Conservation (phyloP, 1,139 yeast species). For the Yarrowia galli region DNA sequence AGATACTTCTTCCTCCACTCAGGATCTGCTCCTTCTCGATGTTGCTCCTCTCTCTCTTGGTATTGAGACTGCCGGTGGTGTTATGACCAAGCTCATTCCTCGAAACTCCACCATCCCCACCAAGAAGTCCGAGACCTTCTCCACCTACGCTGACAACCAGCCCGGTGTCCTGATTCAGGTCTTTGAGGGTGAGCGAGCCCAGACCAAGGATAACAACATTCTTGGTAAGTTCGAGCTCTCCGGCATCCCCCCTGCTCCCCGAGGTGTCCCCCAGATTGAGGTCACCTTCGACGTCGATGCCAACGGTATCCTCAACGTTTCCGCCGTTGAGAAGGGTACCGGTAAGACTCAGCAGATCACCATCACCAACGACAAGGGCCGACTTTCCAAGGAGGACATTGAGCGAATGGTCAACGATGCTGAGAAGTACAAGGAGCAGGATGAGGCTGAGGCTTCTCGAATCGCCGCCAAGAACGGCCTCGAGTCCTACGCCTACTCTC, state of each 20-base stretch:
- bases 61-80: constrained; percentile 98
- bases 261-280: constrained; percentile 97
- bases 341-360: constrained; percentile 95
- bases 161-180: constrained; percentile 97
- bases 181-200: constrained; percentile 96
- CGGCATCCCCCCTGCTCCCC: constrained; percentile 98
- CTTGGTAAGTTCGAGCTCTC: constrained; percentile 94
- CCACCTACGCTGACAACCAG: constrained; percentile 97
- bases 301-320: constrained; percentile 92
- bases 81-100: constrained; percentile 95
- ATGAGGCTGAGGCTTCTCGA: constrained; percentile 82
- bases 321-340: constrained; percentile 95
- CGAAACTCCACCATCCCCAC: constrained; percentile 98
- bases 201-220: constrained; percentile 93
- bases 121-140: constrained; percentile 93
- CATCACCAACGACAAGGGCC: constrained; percentile 96
- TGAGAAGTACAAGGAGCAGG: constrained; percentile 96
- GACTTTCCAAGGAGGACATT: constrained; percentile 88
- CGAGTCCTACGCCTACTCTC: constrained; percentile 85
- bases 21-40: constrained; percentile 85
- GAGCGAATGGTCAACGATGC: constrained; percentile 97
- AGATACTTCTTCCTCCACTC: constrained; percentile 81
- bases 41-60: constrained; percentile 95
- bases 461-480: constrained; percentile 77
- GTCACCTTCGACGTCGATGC: constrained; percentile 95